Conservation (phyloP, 495 filamentous ascomycete species). For the Penicillium desertorum region DNA sequence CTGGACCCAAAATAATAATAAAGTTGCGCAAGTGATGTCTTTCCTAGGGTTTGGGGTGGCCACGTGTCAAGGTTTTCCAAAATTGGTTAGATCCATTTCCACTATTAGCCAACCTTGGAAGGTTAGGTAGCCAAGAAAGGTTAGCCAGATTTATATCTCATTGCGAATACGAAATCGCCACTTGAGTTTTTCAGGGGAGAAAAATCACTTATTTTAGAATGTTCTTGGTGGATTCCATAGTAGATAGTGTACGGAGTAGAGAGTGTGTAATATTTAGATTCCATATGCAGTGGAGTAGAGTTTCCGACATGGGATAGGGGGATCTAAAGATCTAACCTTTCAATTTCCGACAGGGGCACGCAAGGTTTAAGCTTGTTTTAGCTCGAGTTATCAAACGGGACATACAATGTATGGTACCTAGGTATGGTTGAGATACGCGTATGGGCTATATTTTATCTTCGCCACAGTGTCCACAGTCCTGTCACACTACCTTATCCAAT, state of each 20-base stretch:
- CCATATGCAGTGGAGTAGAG: background rate
- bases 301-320: slow-evolving; percentile 1
- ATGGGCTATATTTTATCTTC: slow-evolving; percentile 12
- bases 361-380: slow-evolving; percentile 24
- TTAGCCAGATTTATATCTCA: background rate
- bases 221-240: slow-evolving; percentile 7
- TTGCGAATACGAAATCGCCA: slow-evolving; percentile 10
- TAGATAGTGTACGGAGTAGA: background rate
- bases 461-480: background rate
- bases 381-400: slow-evolving; percentile 9
- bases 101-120: background rate
- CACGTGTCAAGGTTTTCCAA: slow-evolving; percentile 8
- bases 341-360: slow-evolving; percentile 16
- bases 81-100: background rate
- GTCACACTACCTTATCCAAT: slow-evolving; percentile 1
- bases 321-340: slow-evolving; percentile 2
- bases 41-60: slow-evolving; percentile 12
- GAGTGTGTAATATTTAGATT: background rate
- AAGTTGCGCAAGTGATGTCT: background rate
- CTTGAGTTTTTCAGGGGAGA: background rate
- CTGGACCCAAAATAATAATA: slow-evolving; percentile 1
- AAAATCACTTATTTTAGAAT: background rate
- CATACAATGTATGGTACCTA: background rate
- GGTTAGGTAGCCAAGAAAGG: background rate
- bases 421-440: slow-evolving; percentile 1